These are phyloP conservation scores for Calonectria honghensis DNA, from an alignment of 2,329 filamentous ascomycete species.

Conservation along the genomic window DNA sequence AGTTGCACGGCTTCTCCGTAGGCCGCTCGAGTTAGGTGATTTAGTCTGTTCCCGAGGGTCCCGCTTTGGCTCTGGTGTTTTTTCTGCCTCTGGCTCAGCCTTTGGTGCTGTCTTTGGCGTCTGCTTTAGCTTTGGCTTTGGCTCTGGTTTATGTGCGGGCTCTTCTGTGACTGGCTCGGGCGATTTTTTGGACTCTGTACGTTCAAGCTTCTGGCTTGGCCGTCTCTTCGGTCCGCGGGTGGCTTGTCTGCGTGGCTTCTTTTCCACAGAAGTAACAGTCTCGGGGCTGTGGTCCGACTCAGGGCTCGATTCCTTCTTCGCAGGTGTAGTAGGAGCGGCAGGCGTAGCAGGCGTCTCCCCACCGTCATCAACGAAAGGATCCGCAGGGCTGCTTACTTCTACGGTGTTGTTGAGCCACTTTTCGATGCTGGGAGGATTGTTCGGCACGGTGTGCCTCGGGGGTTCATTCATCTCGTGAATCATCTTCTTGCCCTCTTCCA, in stretches of 20 bases:
- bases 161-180: conserved; percentile 26
- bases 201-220: conserved; percentile 50
- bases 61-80: conserved; percentile 47
- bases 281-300: conserved; percentile 33
- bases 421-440: conserved; percentile 79
- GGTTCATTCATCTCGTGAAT: conserved; percentile 77
- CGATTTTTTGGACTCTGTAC: conserved; percentile 44
- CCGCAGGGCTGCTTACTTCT: conserved; percentile 73
- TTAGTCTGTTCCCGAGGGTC: conserved; percentile 45
- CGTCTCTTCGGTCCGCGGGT: conserved; percentile 52
- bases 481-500: conserved; percentile 79
- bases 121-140: conserved; percentile 27
- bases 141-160: conserved; percentile 24
- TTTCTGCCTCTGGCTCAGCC: conserved; percentile 38
- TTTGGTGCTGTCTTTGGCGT: conserved; percentile 37
- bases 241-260: conserved; percentile 49
- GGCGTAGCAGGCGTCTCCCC: conserved; percentile 44
- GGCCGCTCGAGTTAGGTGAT: conserved; percentile 60
- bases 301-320: conserved; percentile 6
- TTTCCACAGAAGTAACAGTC: conserved; percentile 42
- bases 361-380: conserved; percentile 74
- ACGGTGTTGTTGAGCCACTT: conserved; percentile 79
- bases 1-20: conserved; percentile 75
- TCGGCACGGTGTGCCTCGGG: conserved; percentile 67
- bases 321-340: conserved; percentile 32